Base-by-base conservation (phyloP, 108 stramenopile genomes). In the Skeletonema costatum region DNA sequence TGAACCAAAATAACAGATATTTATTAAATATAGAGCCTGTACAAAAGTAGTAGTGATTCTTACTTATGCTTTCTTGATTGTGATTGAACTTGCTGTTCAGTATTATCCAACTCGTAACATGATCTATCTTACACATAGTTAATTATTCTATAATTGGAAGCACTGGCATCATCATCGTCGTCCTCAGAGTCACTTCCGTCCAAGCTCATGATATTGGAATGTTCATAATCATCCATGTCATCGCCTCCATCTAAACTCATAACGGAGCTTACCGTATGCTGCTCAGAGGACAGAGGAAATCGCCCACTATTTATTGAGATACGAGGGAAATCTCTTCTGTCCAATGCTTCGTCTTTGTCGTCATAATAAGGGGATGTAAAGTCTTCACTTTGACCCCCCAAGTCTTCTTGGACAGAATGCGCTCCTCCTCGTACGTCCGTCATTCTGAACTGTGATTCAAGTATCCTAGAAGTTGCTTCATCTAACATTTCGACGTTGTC, bases 401-500 rank as follows among this genome's bases (percentile, higher is more conserved):
- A 4, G 9, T 56, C 53, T 56, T 56, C 53, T 25, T 56, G 19
- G n/a, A 6, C 10, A 25, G 53, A 46, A n/a, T 46, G 53, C 11
- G 39, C 39, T 41, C 39, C 39, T 10, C 39, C 39, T 12, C 25
- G 25, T 25, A 41, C 11, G 25, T 21, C n/a, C 9, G 53, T 25
- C 44, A 17, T 25, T 6, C 53, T 53, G 25, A 74, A 74, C 38
- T 58, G 50, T 13, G 73, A 70, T 44, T 78, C 77, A 41, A 78
- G 64, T 30, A 71, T 78, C 33, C 41, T 39, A 29, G 70, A 78
- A 30, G 70, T 60, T 13, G 66, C 77, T 46, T 56, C 58, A 53
- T 78, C 77, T 25, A 78, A 64, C 39, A 71, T 71, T 71, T 78
- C 77, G 10, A 78, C 77, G 44, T 39, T 59, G 25, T 60, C 32